Evolutionary conservation across 495 filamentous ascomycete genomes (phyloP).

Genomic region (Podospora fimiseda): DNA sequence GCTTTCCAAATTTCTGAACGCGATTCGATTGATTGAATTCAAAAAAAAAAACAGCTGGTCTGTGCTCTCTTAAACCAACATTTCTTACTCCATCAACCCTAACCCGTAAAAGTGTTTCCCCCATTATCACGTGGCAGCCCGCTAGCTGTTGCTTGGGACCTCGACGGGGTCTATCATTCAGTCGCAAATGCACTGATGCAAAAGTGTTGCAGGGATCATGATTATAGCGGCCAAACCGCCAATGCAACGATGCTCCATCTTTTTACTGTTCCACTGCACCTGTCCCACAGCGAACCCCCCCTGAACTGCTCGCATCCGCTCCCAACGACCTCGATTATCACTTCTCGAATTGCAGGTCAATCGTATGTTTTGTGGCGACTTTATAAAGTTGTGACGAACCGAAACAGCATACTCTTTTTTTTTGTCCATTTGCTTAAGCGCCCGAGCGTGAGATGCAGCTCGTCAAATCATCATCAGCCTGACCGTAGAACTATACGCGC

Average conservation of each 20-base stretch:
- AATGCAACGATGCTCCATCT: slow-evolving; percentile 7
- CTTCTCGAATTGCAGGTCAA: background rate
- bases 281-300: slow-evolving; percentile 4
- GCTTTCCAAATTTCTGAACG: background rate
- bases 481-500: background rate
- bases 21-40: background rate
- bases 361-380: background rate
- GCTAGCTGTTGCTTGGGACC: too few species aligned
- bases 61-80: background rate
- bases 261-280: background rate
- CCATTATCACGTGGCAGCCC: too few species aligned
- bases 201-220: slow-evolving; percentile 2
- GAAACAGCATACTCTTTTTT: background rate
- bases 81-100: too few species aligned
- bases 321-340: background rate
- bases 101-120: too few species aligned
- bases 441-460: background rate
- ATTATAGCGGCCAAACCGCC: background rate
- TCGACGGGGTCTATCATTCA: too few species aligned
- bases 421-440: background rate
- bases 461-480: background rate
- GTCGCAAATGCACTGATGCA: background rate
- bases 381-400: background rate
- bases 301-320: slow-evolving; percentile 4
- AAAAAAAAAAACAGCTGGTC: background rate